Percentiles rank a stretch among this genome's conserved stretches.
Conservation (phyloP, 148 eudicot genomes). For the Silene uniflora region DNA sequence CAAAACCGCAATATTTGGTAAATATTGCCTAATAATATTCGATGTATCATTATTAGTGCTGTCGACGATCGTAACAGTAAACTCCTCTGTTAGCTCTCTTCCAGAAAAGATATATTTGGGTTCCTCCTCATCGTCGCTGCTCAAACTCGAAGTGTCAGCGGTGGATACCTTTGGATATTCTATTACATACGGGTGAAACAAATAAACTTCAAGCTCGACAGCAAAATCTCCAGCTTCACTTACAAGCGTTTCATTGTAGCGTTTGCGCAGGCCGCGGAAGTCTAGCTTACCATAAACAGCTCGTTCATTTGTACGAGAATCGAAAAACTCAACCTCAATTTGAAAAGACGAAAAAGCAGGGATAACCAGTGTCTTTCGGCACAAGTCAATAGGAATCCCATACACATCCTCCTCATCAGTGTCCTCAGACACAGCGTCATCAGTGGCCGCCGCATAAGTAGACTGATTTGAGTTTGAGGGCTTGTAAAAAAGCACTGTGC, state of each 20-base stretch:
- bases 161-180: too few relatives aligned
- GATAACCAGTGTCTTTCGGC: neutral
- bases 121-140: too few relatives aligned
- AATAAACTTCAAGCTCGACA: neutral
- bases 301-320: neutral
- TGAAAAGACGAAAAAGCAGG: slow-evolving; percentile 7
- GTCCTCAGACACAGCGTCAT: too few relatives aligned
- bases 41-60: neutral
- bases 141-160: neutral
- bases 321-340: neutral
- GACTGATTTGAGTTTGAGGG: neutral
- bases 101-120: too few relatives aligned
- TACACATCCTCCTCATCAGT: too few relatives aligned
- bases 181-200: neutral
- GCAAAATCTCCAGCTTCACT: neutral
- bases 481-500: neutral
- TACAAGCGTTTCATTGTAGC: too few relatives aligned
- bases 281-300: neutral
- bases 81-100: neutral
- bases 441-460: neutral
- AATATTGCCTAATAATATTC: too few relatives aligned
- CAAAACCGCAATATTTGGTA: too few relatives aligned
- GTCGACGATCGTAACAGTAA: neutral
- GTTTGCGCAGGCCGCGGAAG: neutral
- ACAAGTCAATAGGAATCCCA: neutral